These are phyloP conservation scores for Nitzschia sp. DNA, from an alignment of 108 stramenopile species.

Conservation along the genomic window DNA sequence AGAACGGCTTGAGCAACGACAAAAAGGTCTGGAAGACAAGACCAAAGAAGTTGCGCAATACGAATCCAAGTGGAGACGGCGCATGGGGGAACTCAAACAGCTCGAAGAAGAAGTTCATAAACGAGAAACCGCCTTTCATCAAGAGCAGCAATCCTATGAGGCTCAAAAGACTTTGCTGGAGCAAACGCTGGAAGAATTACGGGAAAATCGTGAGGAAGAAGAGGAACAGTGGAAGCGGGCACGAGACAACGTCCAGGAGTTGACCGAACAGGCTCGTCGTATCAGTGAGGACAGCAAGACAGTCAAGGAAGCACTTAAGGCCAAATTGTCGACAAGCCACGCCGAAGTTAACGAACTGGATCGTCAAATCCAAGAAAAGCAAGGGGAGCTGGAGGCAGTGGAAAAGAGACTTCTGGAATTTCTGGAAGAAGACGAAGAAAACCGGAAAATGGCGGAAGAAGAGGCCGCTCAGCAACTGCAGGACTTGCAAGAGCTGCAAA, in stretches of 20 bases:
- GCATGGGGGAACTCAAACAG: constrained; percentile 2
- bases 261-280: constrained; percentile 12
- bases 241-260: constrained; percentile 22
- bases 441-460: constrained; percentile 3
- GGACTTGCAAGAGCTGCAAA: constrained; percentile 20
- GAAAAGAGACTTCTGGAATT: not conserved
- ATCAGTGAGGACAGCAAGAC: constrained; percentile 24
- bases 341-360: constrained; percentile 23
- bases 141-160: constrained; percentile 8
- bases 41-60: constrained; percentile 9
- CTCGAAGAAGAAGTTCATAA: constrained; percentile 21
- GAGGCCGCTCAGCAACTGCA: constrained; percentile 11
- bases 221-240: constrained; percentile 32
- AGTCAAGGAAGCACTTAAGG: constrained; percentile 36
- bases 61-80: constrained; percentile 6
- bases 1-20: constrained; percentile 6
- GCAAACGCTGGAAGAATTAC: constrained; percentile 36
- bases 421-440: constrained; percentile 14
- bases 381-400: constrained; percentile 6
- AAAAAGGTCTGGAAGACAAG: constrained; percentile 13
- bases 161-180: constrained; percentile 31
- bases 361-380: constrained; percentile 17
- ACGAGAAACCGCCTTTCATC: constrained; percentile 10
- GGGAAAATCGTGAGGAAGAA: constrained; percentile 18
- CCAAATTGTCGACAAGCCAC: constrained; percentile 29